These are phyloP conservation scores for Sphaerulina vaccinii DNA, from an alignment of 2,329 filamentous ascomycete species.

Conservation along the genomic window DNA sequence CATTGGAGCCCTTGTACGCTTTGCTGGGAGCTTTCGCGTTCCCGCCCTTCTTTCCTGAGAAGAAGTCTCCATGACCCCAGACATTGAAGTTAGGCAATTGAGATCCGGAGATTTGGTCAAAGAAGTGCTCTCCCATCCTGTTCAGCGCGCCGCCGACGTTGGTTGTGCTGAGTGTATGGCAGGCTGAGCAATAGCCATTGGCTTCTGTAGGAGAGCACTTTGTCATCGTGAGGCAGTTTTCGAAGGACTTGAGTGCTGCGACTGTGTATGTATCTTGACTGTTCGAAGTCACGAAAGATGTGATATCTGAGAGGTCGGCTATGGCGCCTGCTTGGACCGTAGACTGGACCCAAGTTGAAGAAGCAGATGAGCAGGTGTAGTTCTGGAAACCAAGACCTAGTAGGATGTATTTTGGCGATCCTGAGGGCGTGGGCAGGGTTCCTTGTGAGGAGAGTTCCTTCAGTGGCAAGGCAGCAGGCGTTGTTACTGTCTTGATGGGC, in stretches of 20 bases:
- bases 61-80: constrained; percentile 42
- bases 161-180: constrained; percentile 32
- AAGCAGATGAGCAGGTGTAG: constrained; percentile 57
- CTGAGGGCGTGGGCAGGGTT: constrained; percentile 22
- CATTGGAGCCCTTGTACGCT: constrained; percentile 40
- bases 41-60: constrained; percentile 51
- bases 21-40: constrained; percentile 52
- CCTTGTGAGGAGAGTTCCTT: constrained; percentile 18
- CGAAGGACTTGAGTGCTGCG: constrained; percentile 21
- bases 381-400: constrained; percentile 67
- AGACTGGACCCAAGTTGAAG: constrained; percentile 31
- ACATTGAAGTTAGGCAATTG: constrained; percentile 62
- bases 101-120: constrained; percentile 45
- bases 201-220: constrained; percentile 13
- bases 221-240: constrained; percentile 23
- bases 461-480: constrained; percentile 20
- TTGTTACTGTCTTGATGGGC: not conserved
- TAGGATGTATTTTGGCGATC: constrained; percentile 46
- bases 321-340: constrained; percentile 43
- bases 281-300: constrained; percentile 39
- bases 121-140: constrained; percentile 68
- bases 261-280: constrained; percentile 22
- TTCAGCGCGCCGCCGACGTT: too few species aligned
- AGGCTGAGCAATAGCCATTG: constrained; percentile 21
- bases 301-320: constrained; percentile 47